Base-by-base conservation (phyloP, 2,329 filamentous ascomycete genomes). In the Fusarium musae region DNA sequence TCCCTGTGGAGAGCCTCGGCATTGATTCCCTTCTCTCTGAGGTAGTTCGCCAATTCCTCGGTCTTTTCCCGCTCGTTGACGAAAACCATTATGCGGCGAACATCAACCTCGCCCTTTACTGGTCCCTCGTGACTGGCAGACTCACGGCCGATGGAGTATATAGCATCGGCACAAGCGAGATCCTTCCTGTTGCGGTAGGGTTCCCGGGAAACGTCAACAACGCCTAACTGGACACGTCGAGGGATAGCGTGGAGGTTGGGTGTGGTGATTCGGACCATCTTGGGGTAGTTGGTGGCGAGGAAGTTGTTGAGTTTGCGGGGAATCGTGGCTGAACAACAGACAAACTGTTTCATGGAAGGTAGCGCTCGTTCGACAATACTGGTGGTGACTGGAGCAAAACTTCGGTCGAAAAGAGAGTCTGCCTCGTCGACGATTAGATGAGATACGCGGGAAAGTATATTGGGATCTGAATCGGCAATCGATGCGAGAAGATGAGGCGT, bases 221-320 rank as follows among this genome's bases (percentile, higher is more conserved):
- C 94, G 64, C 94, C 95, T 9, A 99, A 90, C 81, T 98, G 96
- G 1, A 99, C 95, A 75, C 96, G 92, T 46, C 96, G 92, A 6
- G 96, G 96, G 75, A 99, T 97, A 66, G 96, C 95, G 83, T 99
- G 96, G 2, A 99, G 88, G 79, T 98, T 98, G 1, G 96, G 96
- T 1, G 96, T 99, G 3, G 96, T 96, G 71, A 99, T 91, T 69
- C 96, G 93, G 50, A 87, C 86, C 84, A 97, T 94, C 75, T 93
- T 87, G 1, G 96, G 96, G 81, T 95, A 98, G 72, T 92, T 91
- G 70, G 90, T 89, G 59, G 90, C 89, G n/a, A 99, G 88, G 81
- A 93, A 94, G 74, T 89, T 92, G 84, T 99, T 96, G 23, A 99
- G 89, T 75, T 93, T 93, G 73, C 92, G 90, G 4, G 97, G 96